Evolutionary conservation across 306 rosid genomes (phyloP).

Genomic region (Macrotyloma uniflorum): DNA sequence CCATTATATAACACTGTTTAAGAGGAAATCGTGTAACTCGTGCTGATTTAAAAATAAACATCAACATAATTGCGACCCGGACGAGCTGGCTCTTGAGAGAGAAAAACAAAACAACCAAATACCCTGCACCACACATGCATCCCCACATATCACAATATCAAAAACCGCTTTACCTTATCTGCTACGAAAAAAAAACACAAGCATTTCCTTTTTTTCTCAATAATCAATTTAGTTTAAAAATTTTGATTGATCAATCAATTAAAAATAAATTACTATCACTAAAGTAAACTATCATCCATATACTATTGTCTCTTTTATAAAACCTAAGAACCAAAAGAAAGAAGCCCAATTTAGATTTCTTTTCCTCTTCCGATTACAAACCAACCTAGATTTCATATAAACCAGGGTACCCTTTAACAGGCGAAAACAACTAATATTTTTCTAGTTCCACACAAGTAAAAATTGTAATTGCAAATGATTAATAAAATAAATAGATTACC

Average conservation of each 20-base stretch:
- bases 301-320: neutral
- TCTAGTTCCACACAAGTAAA: neutral
- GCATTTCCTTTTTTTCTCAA: neutral
- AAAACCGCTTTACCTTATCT: conserved; percentile 1
- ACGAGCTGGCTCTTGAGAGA: conserved; percentile 5
- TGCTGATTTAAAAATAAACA: neutral
- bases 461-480: neutral
- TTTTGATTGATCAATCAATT: neutral
- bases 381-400: neutral
- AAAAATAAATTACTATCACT: neutral
- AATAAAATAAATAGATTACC: conserved; percentile 46
- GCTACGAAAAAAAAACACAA: neutral
- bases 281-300: neutral
- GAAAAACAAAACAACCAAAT: conserved; percentile 14
- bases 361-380: neutral
- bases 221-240: neutral
- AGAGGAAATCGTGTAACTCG: neutral
- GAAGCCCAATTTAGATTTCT: conserved; percentile 1
- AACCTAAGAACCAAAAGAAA: neutral
- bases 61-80: neutral
- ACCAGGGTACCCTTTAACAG: neutral
- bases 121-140: conserved; percentile 28
- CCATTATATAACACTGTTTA: neutral
- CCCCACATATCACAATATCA: conserved; percentile 9
- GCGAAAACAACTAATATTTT: neutral